These are phyloP conservation scores for Fusarium zealandicum DNA, from an alignment of 2,329 filamentous ascomycete genomes.

Conservation along the genomic window DNA sequence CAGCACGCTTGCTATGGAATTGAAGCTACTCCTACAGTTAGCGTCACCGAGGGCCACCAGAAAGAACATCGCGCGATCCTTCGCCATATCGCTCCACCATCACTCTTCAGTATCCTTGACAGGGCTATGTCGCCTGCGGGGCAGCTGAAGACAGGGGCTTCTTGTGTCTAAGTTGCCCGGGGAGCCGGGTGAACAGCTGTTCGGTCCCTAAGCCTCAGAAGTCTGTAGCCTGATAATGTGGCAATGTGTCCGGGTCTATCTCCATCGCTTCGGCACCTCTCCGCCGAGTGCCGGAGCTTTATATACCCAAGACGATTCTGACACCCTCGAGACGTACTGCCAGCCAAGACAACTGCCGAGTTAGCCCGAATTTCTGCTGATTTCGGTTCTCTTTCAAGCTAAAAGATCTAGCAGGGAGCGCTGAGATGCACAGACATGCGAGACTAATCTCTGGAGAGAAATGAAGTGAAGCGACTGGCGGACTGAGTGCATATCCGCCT, in stretches of 20 bases:
- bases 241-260: slow-evolving; percentile 1
- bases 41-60: slow-evolving; percentile 13
- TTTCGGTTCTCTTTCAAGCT: slow-evolving; percentile 24
- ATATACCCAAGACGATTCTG: slow-evolving; percentile 5
- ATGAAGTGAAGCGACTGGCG: slow-evolving; percentile 16
- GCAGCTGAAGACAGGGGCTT: slow-evolving; percentile 13
- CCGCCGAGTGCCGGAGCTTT: background rate
- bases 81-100: background rate
- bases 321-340: slow-evolving; percentile 5
- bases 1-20: background rate
- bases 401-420: slow-evolving; percentile 18
- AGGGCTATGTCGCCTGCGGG: slow-evolving; percentile 8
- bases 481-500: slow-evolving; percentile 14
- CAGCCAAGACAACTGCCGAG: slow-evolving; percentile 5
- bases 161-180: background rate
- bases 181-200: background rate
- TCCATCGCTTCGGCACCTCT: background rate
- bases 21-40: slow-evolving; percentile 1
- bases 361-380: slow-evolving; percentile 7
- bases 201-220: slow-evolving; percentile 3
- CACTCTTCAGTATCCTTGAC: slow-evolving; percentile 3
- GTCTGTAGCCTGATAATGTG: background rate
- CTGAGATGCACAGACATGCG: slow-evolving; percentile 25
- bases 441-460: slow-evolving; percentile 17
- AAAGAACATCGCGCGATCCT: slow-evolving; percentile 11